A percentile compares a stretch with the other conserved stretches of the same genome.
Conservation (phyloP, 768 basidiomycete species). For the Naganishia friedmannii region DNA sequence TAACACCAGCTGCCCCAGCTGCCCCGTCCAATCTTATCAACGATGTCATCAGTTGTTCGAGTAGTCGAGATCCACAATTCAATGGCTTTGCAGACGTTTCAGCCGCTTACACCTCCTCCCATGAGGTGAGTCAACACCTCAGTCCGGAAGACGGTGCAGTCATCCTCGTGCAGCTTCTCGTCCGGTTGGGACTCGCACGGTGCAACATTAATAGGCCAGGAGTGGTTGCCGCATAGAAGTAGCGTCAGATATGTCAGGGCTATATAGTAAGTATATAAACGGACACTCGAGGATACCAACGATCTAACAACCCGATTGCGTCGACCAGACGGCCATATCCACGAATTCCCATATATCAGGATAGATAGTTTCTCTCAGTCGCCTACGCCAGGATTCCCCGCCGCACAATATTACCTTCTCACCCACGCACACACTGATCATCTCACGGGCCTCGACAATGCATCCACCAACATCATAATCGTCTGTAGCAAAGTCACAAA, state of each 20-base stretch:
- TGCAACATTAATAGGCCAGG: too few relatives aligned
- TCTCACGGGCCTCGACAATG: conserved; percentile 63
- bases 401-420: conserved; percentile 66
- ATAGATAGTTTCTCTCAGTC: conserved; percentile 72
- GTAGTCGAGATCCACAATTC: too few relatives aligned
- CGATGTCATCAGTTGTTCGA: too few relatives aligned
- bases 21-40: too few relatives aligned
- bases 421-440: conserved; percentile 90
- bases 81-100: too few relatives aligned
- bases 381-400: conserved; percentile 43
- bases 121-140: too few relatives aligned
- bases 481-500: conserved; percentile 81
- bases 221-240: neutral
- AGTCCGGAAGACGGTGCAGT: too few relatives aligned
- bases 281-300: neutral
- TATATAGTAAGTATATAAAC: conserved; percentile 38
- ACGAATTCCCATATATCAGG: conserved; percentile 72
- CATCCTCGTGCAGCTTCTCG: too few relatives aligned
- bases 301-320: neutral
- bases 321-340: conserved; percentile 61
- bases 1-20: too few relatives aligned
- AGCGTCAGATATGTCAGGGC: conserved; percentile 41
- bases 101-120: too few relatives aligned
- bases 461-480: conserved; percentile 70
- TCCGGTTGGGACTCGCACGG: neutral